Evolutionary conservation across 2,329 filamentous ascomycete genomes (phyloP), one percentile per base, ranked within the genome.

Genomic region (Colletotrichum plurivorum): DNA sequence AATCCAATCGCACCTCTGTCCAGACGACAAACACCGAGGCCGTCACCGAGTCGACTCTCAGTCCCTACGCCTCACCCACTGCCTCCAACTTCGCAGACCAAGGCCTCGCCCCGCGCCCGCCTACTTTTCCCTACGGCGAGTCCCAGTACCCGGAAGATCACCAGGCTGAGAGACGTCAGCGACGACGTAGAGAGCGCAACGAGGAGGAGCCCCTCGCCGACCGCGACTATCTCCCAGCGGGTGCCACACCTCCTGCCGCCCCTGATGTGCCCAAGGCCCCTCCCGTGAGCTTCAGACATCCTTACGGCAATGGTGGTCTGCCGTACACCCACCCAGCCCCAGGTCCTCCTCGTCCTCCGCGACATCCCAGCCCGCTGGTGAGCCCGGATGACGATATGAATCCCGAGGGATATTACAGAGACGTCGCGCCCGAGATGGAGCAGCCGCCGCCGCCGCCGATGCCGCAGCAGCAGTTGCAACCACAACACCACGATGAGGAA

Each of bases 221-320:
- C 67, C 77, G 79, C 15, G 72, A 79, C 71, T 80, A 83, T 45
- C 76, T 80, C 60, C 68, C 75, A 41, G 70, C 73, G 72, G 72
- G 77, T 55, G 75, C 81, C 6, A 76, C 82, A 52, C 83, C 80
- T 12, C 85, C 88, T 18, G 81, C 84, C 57, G 89, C 87, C 41
- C 88, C 91, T 71, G 90, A 93, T 72, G 87, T 85, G 31, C 88
- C 90, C 63, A 85, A 84, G 74, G 85, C 83, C 9, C 88, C 88
- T 46, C 89, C 91, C 5, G 74, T 85, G 43, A 89, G 87, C 75
- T 90, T 89, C 77, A 85, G 82, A 70, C 82, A 85, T 41, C 84
- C 86, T 9, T 81, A 84, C 73, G 82, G 79, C 48, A 81, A 79
- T 71, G 78, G 78, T 54, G 79, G 75, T 18, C 73, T 74, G 18